Percentiles rank a stretch among this genome's conserved stretches.
phyloP scores from a whole-genome alignment of 2,329 filamentous ascomycete genomes.

The Sporothrix pallida region DNA sequence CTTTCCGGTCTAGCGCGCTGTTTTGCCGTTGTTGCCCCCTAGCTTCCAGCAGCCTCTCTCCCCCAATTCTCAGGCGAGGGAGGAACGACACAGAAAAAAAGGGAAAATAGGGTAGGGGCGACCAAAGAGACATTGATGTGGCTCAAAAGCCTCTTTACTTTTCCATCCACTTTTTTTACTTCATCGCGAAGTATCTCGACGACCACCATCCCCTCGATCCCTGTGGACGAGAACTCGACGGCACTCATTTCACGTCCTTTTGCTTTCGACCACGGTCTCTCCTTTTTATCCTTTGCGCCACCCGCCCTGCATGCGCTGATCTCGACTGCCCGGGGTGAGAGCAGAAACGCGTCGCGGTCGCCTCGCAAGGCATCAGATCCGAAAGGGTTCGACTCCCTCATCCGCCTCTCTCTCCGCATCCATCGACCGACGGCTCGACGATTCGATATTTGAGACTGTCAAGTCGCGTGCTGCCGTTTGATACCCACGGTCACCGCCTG shows the following conservation, averaged over 20 bases:
- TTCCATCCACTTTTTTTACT: slow-evolving; percentile 29
- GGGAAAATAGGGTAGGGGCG: slow-evolving; percentile 32
- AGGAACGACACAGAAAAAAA: slow-evolving; percentile 19
- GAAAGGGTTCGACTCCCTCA: slow-evolving; percentile 21
- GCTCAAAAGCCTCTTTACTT: slow-evolving; percentile 28
- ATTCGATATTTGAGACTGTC: neutral
- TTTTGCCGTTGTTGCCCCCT: slow-evolving; percentile 31
- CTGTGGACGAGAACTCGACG: neutral
- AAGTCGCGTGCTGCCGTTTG: neutral
- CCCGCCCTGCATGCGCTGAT: slow-evolving; percentile 36
- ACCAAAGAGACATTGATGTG: slow-evolving; percentile 28
- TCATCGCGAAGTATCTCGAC: slow-evolving; percentile 26
- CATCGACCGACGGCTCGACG: neutral
- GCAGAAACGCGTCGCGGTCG: slow-evolving; percentile 37
- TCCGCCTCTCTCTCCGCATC: neutral
- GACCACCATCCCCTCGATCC: neutral
- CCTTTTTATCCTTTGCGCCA: slow-evolving; percentile 13
- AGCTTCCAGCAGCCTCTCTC: slow-evolving; percentile 34
- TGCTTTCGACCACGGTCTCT: neutral
- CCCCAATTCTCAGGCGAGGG: neutral
- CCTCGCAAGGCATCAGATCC: slow-evolving; percentile 28
- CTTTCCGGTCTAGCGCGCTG: slow-evolving; percentile 28
- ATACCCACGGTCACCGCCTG: neutral
- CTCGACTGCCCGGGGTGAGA: slow-evolving; percentile 27
- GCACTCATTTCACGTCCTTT: neutral